Percentiles rank a stretch among this genome's conserved stretches.
These are phyloP conservation scores for Psophocarpus tetragonolobus DNA, from an alignment of 306 rosid species.

Conservation along the genomic window DNA sequence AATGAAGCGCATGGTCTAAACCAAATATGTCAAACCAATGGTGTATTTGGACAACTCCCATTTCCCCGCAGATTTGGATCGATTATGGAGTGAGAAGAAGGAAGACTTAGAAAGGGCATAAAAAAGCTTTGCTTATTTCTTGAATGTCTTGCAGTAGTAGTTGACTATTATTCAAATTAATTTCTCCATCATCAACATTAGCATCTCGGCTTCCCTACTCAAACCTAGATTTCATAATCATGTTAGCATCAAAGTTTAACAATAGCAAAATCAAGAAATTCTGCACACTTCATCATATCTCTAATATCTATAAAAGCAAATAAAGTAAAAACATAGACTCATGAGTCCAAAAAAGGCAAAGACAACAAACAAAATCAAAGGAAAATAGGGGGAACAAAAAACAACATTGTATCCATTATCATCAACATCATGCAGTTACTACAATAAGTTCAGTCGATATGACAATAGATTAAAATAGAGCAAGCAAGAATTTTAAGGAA, in stretches of 20 bases:
- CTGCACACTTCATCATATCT: neutral
- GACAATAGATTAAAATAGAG: neutral
- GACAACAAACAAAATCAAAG: neutral
- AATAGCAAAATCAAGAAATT: neutral
- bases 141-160: slow-evolving; percentile 68
- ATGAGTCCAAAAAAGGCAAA: neutral
- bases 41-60: too few relatives aligned
- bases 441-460: neutral
- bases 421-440: neutral
- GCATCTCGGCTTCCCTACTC: slow-evolving; percentile 33
- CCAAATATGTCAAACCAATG: too few relatives aligned
- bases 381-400: neutral
- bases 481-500: slow-evolving; percentile 30
- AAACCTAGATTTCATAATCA: slow-evolving; percentile 45
- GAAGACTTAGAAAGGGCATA: slow-evolving; percentile 49
- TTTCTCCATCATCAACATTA: slow-evolving; percentile 27
- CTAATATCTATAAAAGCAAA: slow-evolving; percentile 10
- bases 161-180: slow-evolving; percentile 38
- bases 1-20: too few relatives aligned
- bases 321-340: slow-evolving; percentile 1
- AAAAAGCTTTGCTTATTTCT: slow-evolving; percentile 80
- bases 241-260: slow-evolving; percentile 25
- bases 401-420: neutral
- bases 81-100: slow-evolving; percentile 3
- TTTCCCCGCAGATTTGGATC: slow-evolving; percentile 54